Base-by-base conservation (phyloP, 495 filamentous ascomycete genomes). In the Beverwykella pulmonaria region DNA sequence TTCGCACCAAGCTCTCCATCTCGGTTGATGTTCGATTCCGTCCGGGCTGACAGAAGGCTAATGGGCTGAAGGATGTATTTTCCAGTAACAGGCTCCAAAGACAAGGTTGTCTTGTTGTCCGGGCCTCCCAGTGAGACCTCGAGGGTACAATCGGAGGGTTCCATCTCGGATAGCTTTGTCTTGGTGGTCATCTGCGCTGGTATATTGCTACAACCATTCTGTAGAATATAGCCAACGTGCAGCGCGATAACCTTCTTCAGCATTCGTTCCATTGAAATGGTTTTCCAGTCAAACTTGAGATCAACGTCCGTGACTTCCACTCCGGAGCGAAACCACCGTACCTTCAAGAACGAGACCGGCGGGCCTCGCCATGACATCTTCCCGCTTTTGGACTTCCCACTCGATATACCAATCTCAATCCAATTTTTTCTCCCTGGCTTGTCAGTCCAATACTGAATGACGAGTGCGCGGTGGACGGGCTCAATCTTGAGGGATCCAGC, bases 371-470 rank as follows among this genome's bases (percentile, higher is more conserved):
- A 68, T 15, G 65, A 62, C 2, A 46, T 55, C 76, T 87, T 48
- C 78, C 75, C 49, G 70, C 71, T 63, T 73, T 80, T 36, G 61
- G 75, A 54, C 69, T 78, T 85, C 44, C 87, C 86, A 70, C 90
- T 89, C 63, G 84, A 80, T 27, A 94, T 80, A 1, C 91, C 92
- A n/a, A 97, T 82, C 46, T 96, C 88, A 49, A 98, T 81, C 92
- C 94, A 98, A 75, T 86, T 94, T 79, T 92, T 95, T 3, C 81
- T 77, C 12, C 84, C 85, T 27, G 84, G 78, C 59, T 84, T 84
- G 41, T 85, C 80, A 19, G 83, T 75, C 94, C 94, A 98, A 75
- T 98, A 98, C 65, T 97, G 92, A 54, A 98, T 81, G 15, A 92
- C 84, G 61, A 98, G 78, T 17, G 87, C 87, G 41, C 94, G 85